Evolutionary conservation across 352 stramenopile genomes (phyloP).

Genomic region (Pythium apleroticum): DNA sequence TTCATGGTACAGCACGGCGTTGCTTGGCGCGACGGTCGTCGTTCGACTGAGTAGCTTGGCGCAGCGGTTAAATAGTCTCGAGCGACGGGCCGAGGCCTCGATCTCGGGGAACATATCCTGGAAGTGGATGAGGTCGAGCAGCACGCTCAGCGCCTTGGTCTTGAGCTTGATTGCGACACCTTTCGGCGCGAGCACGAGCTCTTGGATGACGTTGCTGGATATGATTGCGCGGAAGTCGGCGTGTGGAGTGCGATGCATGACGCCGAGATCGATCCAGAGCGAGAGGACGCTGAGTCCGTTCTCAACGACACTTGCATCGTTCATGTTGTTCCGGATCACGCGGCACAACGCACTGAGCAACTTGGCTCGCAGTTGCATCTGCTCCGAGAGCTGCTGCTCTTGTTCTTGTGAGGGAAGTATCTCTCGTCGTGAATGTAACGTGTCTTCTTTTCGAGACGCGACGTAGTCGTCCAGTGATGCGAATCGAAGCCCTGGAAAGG

Average conservation of each 20-base stretch:
- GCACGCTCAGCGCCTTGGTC: constrained; percentile 16
- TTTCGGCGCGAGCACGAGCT: constrained; percentile 31
- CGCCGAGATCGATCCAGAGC: constrained; percentile 28
- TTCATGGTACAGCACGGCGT: constrained; percentile 12
- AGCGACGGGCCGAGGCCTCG: constrained; percentile 23
- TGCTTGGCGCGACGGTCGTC: neutral
- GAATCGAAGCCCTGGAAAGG: constrained; percentile 26
- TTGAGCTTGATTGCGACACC: constrained; percentile 23
- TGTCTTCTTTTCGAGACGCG: constrained; percentile 21
- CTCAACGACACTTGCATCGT: constrained; percentile 23
- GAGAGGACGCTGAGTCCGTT: constrained; percentile 24
- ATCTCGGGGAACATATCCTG: constrained; percentile 27
- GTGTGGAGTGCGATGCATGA: constrained; percentile 3
- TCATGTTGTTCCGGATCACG: constrained; percentile 35
- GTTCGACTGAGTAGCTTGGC: constrained; percentile 53
- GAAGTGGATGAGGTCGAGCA: constrained; percentile 28
- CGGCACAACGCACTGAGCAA: constrained; percentile 33
- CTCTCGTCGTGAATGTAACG: neutral
- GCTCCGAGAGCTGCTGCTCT: constrained; percentile 25
- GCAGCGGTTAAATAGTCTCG: constrained; percentile 71
- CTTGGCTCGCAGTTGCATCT: constrained; percentile 28
- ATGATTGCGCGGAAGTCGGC: constrained; percentile 29
- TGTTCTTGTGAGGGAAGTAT: constrained; percentile 11
- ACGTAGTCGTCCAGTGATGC: constrained; percentile 29
- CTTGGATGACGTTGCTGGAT: constrained; percentile 29